phyloP scores from a whole-genome alignment of 257 asterid species.

The Solanum commersonii region DNA sequence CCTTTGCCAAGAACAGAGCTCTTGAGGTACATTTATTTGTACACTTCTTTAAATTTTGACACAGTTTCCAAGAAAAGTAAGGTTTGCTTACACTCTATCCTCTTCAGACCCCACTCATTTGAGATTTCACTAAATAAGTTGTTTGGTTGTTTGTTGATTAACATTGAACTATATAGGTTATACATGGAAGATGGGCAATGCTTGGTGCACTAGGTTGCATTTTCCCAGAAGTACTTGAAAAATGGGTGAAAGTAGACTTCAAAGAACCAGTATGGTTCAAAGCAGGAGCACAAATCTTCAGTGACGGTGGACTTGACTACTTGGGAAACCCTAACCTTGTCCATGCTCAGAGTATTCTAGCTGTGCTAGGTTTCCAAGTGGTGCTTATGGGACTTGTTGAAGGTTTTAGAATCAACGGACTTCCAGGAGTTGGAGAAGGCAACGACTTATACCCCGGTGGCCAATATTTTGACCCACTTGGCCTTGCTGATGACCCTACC shows the following conservation, averaged over 20 bases:
- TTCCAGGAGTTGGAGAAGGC: slow-evolving; percentile 33
- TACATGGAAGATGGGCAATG: slow-evolving; percentile 48
- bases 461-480: slow-evolving; percentile 32
- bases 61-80: neutral
- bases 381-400: slow-evolving; percentile 42
- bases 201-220: slow-evolving; percentile 46
- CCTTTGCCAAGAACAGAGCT: slow-evolving; percentile 29
- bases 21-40: slow-evolving; percentile 3
- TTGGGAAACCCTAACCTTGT: slow-evolving; percentile 40
- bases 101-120: neutral
- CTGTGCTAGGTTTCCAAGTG: slow-evolving; percentile 35
- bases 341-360: slow-evolving; percentile 36
- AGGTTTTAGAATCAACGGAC: slow-evolving; percentile 31
- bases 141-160: neutral
- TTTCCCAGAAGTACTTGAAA: slow-evolving; percentile 34
- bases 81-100: accelerated
- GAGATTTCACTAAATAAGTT: too few relatives aligned
- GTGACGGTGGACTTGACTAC: slow-evolving; percentile 36
- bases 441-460: slow-evolving; percentile 37
- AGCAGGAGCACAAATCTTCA: slow-evolving; percentile 41
- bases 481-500: slow-evolving; percentile 43
- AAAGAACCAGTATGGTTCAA: slow-evolving; percentile 48
- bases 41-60: neutral
- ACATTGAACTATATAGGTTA: slow-evolving; percentile 9
- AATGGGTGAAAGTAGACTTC: slow-evolving; percentile 23